A percentile compares a stretch with the other conserved stretches of the same genome.
phyloP scores from a whole-genome alignment of 352 stramenopile genomes.

The Globisporangium heterothallicum region DNA sequence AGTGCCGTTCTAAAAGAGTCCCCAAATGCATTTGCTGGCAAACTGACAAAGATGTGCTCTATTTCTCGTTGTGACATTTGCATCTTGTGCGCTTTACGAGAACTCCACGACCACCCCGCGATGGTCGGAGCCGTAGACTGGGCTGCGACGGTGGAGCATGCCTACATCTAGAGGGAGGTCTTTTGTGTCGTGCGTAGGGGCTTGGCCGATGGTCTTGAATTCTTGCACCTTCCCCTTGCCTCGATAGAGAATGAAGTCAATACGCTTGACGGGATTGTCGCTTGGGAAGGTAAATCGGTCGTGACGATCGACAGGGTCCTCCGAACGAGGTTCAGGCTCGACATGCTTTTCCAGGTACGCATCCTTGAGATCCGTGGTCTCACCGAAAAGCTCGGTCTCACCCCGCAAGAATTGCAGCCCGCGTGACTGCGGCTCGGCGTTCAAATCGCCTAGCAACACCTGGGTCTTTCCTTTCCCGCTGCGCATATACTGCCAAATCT shows the following conservation, averaged over 20 bases:
- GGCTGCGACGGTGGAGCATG: constrained; percentile 73
- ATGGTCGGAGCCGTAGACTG: constrained; percentile 84
- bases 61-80: neutral
- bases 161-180: constrained; percentile 52
- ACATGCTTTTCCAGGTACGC: constrained; percentile 61
- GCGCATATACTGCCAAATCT: constrained; percentile 81
- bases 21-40: too few relatives aligned
- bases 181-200: constrained; percentile 60
- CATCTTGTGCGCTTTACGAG: constrained; percentile 11
- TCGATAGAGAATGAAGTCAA: constrained; percentile 79
- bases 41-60: too few relatives aligned
- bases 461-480: constrained; percentile 55
- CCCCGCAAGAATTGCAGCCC: constrained; percentile 79
- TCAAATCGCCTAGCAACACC: constrained; percentile 81
- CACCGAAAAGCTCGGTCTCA: constrained; percentile 36
- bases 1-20: too few relatives aligned
- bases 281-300: constrained; percentile 82
- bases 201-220: constrained; percentile 73
- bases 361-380: constrained; percentile 68
- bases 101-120: constrained; percentile 77
- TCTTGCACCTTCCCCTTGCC: constrained; percentile 57
- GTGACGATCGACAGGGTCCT: constrained; percentile 30
- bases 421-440: constrained; percentile 79
- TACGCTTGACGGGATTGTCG: constrained; percentile 81
- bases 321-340: constrained; percentile 57